Evolutionary conservation across 2,329 filamentous ascomycete species (phyloP), one percentile per base, ranked within the genome.

Genomic region (Paradendryphiella salina): DNA sequence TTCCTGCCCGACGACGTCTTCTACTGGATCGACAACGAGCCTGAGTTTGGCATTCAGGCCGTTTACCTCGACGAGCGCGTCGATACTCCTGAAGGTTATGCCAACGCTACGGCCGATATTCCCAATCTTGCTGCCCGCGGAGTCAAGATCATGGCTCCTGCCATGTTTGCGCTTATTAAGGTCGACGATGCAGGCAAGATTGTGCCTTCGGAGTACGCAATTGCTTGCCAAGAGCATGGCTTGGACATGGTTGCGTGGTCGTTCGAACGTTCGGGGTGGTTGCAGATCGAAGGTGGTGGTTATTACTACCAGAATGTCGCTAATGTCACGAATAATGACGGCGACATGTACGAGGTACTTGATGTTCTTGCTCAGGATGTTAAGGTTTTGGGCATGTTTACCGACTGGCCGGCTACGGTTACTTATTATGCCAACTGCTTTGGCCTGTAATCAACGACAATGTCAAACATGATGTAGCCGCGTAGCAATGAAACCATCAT

Each of bases 391-490:
- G 84, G 78, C 4, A 78, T 89, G 54, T 89, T 89, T 61, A 80
- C 81, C 3, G 87, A 89, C 67, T 89, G 86, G 87, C 81, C 82
- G 13, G 82, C 83, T 9, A 87, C 85, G 0, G 80, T 83, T 6
- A 87, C 85, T 0, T 89, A 86, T 59, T 89, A 87, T 70, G 86
- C 85, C 57, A 89, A 87, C 63, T 89, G 86, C 73, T 84, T 88
- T 57, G 80, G 75, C 1, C 52, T 75, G 42, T 67, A 65, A n/a
- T n/a, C n/a, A n/a, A n/a, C n/a, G n/a, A n/a, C n/a, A n/a, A n/a
- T n/a, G n/a, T n/a, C n/a, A n/a, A n/a, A n/a, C n/a, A n/a, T n/a
- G n/a, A n/a, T n/a, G n/a, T n/a, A n/a, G n/a, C n/a, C n/a, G n/a
- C n/a, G n/a, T n/a, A n/a, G n/a, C n/a, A n/a, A n/a, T n/a, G n/a